These are phyloP conservation scores for Lophiotrema nucula DNA, from an alignment of 495 filamentous ascomycete species.

Conservation along the genomic window DNA sequence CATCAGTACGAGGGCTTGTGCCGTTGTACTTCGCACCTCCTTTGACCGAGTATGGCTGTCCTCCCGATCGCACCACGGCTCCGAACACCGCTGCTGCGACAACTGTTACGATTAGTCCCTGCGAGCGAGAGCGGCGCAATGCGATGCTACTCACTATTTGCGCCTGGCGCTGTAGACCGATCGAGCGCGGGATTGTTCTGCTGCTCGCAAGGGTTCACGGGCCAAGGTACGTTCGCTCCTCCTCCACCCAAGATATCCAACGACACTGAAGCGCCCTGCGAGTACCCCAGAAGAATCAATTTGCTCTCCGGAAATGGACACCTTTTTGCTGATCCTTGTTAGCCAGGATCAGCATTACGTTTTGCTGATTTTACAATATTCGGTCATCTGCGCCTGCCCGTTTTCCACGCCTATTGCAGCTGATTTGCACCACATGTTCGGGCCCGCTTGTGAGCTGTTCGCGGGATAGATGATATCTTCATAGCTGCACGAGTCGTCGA, in stretches of 20 bases:
- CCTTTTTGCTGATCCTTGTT: too few relatives aligned
- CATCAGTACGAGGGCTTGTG: slow-evolving; percentile 9
- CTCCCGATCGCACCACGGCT: slow-evolving; percentile 15
- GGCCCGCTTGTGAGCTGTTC: too few relatives aligned
- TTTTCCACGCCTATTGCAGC: slow-evolving; percentile 14
- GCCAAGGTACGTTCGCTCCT: slow-evolving; percentile 18
- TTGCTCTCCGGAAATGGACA: slow-evolving; percentile 24
- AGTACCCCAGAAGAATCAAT: slow-evolving; percentile 28
- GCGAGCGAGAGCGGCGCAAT: too few relatives aligned
- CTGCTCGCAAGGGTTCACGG: slow-evolving; percentile 20
- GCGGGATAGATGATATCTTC: not conserved
- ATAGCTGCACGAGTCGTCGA: not conserved
- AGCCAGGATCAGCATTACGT: too few relatives aligned
- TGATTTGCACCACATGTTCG: slow-evolving; percentile 31
- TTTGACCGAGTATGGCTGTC: slow-evolving; percentile 24
- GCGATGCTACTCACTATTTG: slow-evolving; percentile 23
- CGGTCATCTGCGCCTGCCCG: slow-evolving; percentile 19
- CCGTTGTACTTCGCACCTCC: slow-evolving; percentile 19
- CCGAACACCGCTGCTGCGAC: slow-evolving; percentile 28
- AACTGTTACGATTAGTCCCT: too few relatives aligned
- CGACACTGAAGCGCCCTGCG: slow-evolving; percentile 17
- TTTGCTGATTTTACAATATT: slow-evolving; percentile 16
- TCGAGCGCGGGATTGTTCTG: slow-evolving; percentile 18
- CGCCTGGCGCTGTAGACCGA: slow-evolving; percentile 11
- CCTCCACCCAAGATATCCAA: slow-evolving; percentile 28